phyloP scores from a whole-genome alignment of 257 asterid species.

The Rehmannia glutinosa region DNA sequence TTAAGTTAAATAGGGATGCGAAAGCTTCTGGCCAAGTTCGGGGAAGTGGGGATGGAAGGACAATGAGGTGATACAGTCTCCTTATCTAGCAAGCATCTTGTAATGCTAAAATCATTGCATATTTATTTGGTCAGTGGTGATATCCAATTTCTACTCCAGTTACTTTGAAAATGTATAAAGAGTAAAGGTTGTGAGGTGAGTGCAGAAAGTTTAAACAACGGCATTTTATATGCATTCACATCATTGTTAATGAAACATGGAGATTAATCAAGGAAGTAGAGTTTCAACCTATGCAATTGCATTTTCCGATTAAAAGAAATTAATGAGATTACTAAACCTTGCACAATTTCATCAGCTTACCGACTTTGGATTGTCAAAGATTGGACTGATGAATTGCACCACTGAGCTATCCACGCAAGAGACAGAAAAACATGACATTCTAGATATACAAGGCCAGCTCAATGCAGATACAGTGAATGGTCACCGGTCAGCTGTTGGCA shows the following conservation, averaged over 20 bases:
- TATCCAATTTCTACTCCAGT: background rate
- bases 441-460: slow-evolving; percentile 40
- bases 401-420: slow-evolving; percentile 68
- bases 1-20: background rate
- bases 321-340: slow-evolving; percentile 21
- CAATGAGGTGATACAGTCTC: background rate
- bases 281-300: slow-evolving; percentile 1
- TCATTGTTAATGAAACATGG: background rate
- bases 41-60: background rate
- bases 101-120: slow-evolving; percentile 1
- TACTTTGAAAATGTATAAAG: background rate
- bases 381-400: slow-evolving; percentile 93
- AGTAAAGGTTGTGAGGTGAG: slow-evolving; percentile 7
- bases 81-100: background rate
- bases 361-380: slow-evolving; percentile 93
- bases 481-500: slow-evolving; percentile 86
- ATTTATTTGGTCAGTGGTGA: background rate
- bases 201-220: background rate
- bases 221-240: background rate
- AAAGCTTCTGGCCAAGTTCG: background rate
- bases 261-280: background rate
- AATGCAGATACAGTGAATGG: slow-evolving; percentile 34
- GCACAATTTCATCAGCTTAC: slow-evolving; percentile 66
- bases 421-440: slow-evolving; percentile 28
- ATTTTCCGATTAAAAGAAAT: background rate